Conservation (phyloP, 2,329 filamentous ascomycete genomes). For the Sporothrix mexicana region DNA sequence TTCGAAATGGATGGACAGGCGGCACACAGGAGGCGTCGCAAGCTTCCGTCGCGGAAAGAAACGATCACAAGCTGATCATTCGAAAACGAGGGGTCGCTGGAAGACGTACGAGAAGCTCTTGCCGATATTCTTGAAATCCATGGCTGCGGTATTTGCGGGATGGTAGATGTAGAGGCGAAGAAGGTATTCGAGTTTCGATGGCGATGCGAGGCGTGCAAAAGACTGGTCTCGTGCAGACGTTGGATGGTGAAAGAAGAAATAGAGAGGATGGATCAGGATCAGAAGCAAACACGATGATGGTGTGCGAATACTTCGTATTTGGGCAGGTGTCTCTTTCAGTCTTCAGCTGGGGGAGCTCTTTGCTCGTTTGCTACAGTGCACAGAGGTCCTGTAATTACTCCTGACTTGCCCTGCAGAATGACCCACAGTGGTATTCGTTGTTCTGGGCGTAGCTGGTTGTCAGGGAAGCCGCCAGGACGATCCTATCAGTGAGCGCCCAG, state of each 20-base stretch:
- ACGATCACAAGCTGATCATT: not conserved
- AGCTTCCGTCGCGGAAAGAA: not conserved
- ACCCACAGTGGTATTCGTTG: not conserved
- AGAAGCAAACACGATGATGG: conserved; percentile 20
- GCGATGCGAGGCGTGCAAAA: not conserved
- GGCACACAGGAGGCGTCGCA: not conserved
- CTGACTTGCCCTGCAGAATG: conserved; percentile 5
- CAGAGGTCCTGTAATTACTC: conserved; percentile 3
- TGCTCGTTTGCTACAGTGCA: not conserved
- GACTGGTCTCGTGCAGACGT: conserved; percentile 19
- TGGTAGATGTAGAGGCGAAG: not conserved
- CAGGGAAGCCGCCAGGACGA: conserved; percentile 28
- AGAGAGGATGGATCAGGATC: conserved; percentile 4
- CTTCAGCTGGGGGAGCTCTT: not conserved
- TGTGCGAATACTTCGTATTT: conserved; percentile 1
- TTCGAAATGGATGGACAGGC: not conserved
- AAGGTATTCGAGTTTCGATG: conserved; percentile 4
- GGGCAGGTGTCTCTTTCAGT: not conserved
- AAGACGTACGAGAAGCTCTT: conserved; percentile 60
- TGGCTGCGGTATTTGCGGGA: conserved; percentile 42
- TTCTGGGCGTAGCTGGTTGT: conserved; percentile 30
- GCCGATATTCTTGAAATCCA: conserved; percentile 66
- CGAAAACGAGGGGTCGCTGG: conserved; percentile 21
- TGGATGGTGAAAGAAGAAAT: conserved; percentile 16
- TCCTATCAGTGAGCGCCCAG: conserved; percentile 30